Evolutionary conservation across 306 rosid species (phyloP).

Genomic region (Vigna nakashimae): DNA sequence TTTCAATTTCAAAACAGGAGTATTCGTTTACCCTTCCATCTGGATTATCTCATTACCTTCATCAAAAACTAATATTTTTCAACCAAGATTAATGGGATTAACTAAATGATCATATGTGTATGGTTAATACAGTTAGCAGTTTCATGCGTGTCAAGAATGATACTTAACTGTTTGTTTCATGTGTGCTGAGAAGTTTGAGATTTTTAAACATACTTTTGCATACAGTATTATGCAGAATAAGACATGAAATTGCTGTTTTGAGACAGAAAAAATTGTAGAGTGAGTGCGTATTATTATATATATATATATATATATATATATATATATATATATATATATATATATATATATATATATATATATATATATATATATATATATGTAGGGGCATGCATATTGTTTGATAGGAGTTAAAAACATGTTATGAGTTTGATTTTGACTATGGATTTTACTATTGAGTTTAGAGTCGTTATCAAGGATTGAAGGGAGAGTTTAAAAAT

Average conservation of each 20-base stretch:
- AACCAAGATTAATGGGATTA: not conserved
- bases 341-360: not conserved
- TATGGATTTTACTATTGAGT: constrained; percentile 37
- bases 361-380: not conserved
- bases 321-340: not conserved
- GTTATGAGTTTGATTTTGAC: constrained; percentile 41
- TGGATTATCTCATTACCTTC: not conserved
- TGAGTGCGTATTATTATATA: not conserved
- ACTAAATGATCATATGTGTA: not conserved
- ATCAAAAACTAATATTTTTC: not conserved
- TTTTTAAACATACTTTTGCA: not conserved
- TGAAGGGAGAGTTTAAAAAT: constrained; percentile 44
- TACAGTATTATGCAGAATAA: not conserved
- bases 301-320: not conserved
- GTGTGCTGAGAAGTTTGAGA: not conserved
- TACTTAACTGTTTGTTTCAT: not conserved
- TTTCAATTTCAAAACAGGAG: not conserved
- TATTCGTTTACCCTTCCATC: not conserved
- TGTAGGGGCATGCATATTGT: not conserved
- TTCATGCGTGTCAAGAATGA: not conserved
- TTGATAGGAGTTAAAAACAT: not conserved
- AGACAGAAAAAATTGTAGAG: not conserved
- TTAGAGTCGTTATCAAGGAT: constrained; percentile 49
- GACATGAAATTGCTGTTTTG: not conserved
- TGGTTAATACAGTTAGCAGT: not conserved